phyloP scores from a whole-genome alignment of 140 eudicot genomes.

The Anethum foeniculum region DNA sequence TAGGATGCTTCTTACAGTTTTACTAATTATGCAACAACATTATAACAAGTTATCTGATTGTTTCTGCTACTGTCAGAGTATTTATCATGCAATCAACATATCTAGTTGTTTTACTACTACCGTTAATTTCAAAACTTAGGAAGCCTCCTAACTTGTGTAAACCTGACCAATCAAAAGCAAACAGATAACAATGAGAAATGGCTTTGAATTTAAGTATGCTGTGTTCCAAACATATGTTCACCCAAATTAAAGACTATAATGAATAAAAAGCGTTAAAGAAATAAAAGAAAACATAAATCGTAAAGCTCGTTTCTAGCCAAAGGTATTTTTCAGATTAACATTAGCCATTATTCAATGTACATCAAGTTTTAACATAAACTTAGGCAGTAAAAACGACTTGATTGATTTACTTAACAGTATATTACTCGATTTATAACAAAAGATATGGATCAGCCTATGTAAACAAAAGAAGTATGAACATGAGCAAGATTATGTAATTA shows the following conservation, averaged over 20 bases:
- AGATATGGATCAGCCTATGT: neutral
- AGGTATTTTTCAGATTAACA: neutral
- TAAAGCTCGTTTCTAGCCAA: neutral
- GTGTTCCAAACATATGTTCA: neutral
- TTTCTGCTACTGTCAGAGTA: neutral
- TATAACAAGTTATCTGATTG: neutral
- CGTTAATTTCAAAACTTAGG: neutral
- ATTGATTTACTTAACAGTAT: neutral
- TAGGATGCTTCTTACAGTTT: neutral
- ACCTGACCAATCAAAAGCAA: neutral
- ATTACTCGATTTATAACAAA: neutral
- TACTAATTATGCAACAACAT: neutral
- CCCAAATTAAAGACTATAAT: neutral
- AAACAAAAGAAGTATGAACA: neutral
- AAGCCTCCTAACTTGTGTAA: neutral
- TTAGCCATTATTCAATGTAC: neutral
- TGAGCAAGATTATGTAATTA: neutral
- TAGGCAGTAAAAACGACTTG: neutral
- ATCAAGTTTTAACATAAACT: neutral
- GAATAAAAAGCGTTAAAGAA: neutral
- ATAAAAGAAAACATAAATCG: neutral
- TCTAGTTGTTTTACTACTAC: too few species aligned
- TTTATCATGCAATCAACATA: too few species aligned
- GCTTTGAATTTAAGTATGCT: neutral
- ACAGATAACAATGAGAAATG: neutral